Evolutionary conservation across 768 basidiomycete species (phyloP), one percentile per base, ranked within the genome.

Genomic region (Goffeauzyma gilvescens): DNA sequence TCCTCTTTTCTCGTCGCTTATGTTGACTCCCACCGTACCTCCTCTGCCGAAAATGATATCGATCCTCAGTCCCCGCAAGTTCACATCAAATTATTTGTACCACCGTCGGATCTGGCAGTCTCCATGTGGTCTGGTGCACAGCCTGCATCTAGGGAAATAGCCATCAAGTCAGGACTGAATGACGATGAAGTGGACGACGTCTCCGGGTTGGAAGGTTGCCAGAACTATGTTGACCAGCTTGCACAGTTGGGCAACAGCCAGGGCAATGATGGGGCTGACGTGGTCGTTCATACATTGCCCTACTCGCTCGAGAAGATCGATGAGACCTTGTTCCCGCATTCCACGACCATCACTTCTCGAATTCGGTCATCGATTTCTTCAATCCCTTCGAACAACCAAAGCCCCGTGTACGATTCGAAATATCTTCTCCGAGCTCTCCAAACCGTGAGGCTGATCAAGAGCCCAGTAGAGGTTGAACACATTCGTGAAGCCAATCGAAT

Each of bases 71-170:
- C n/a, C n/a, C n/a, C n/a, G n/a, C n/a, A n/a, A n/a, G n/a, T n/a
- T n/a, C n/a, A n/a, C n/a, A n/a, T n/a, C n/a, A n/a, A n/a, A 6
- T 69, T 95, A 25, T 86, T 81, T 63, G 77, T 93, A 44, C 84
- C 85, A 1, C 71, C 79, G 42, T 72, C 75, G 15, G 74, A 78
- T 39, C 67, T 75, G 3, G 51, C 48, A 21, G 54, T 51, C 33
- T 55, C 54, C 40, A 75, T 93, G 76, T 95, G 89, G 89, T 79
- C 77, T 5, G 75, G 81, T 2, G 75, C 84, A 13, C 85, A 86
- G 0, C 77, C 77, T 0, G 75, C 81, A 0, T 65, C n/a, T n/a
- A n/a, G 78, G 1, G 63, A 74, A 14, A 69, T 73, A 23, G 75
- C 74, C 22, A 24, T 38, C 24, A 8, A 23, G 9, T 9, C 20